Base-by-base conservation (phyloP, 2,329 filamentous ascomycete species). In the Leptographium procerum region DNA sequence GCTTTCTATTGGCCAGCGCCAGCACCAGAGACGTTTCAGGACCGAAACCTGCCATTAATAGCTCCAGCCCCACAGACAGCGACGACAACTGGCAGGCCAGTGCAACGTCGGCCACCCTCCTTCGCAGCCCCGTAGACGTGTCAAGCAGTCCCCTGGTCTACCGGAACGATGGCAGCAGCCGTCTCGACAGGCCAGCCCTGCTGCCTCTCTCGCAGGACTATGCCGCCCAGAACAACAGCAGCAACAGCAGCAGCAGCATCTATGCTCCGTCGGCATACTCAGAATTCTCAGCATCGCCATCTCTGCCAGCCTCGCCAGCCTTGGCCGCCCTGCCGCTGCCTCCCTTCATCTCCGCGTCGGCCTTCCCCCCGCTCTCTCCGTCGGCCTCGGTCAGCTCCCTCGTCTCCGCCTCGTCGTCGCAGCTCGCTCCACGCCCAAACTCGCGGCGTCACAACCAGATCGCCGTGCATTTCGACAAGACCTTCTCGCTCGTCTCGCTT, bases 401-500 rank as follows among this genome's bases (percentile, higher is more conserved):
- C 26, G 51, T 61, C 36, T 63, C 63, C 48, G 55, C 63, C 19
- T 64, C 64, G 47, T 64, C 65, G 34, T 63, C 65, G 10, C 60
- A 63, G 28, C 60, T 61, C 51, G 59, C 60, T 50, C 61, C 61
- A 48, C 69, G 70, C 34, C 67, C 73, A 56, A 61, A 64, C 53
- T 73, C 75, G 16, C 71, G 75, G 51, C 71, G 74, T 60, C 70
- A 70, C 57, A 76, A 75, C 61, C 66, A 76, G 33, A 75, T 84
- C 60, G 75, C 73, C 57, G 69, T 84, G 31, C 74, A 83, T 63
- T 68, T 79, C 7, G 78, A 84, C 68, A 82, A 82, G 69, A 84
- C 81, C 5, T 84, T 84, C 64, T 81, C 79, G 19, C 68, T 83
- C 40, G 68, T 77, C 29, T 66, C 71, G 31, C 71, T 69, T 50